Conservation (phyloP, 345 rosid species). For the Streptanthus diversifolius region DNA sequence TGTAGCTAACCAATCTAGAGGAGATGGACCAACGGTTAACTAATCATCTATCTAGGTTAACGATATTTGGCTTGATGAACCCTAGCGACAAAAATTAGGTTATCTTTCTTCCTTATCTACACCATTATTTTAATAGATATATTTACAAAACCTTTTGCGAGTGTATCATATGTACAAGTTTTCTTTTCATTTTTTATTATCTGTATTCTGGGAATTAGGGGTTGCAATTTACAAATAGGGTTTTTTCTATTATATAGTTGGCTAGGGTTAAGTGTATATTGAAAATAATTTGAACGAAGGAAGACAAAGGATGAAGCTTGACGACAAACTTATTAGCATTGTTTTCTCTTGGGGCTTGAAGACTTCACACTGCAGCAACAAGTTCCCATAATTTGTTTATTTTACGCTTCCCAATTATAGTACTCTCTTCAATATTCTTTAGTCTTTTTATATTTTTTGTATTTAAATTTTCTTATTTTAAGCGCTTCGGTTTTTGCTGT, state of each 20-base stretch:
- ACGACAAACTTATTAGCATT: conserved; percentile 30
- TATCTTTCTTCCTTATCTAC: neutral
- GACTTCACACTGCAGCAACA: conserved; percentile 35
- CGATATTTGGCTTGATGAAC: neutral
- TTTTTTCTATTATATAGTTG: conserved; percentile 11
- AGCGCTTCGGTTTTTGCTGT: conserved; percentile 14
- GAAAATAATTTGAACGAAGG: neutral
- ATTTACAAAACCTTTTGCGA: neutral
- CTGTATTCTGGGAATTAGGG: conserved; percentile 13
- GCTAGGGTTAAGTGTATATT: conserved; percentile 33
- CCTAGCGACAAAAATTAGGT: conserved; percentile 13
- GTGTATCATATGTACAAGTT: neutral
- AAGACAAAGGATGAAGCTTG: conserved; percentile 1
- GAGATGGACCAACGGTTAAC: too few species aligned
- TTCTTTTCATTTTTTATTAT: neutral
- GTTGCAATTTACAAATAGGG: conserved; percentile 19
- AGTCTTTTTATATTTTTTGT: neutral
- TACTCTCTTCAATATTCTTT: conserved; percentile 24
- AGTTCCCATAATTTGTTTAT: conserved; percentile 35
- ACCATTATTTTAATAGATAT: too few species aligned
- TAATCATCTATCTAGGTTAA: neutral
- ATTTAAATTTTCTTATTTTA: neutral
- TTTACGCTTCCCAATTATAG: conserved; percentile 34
- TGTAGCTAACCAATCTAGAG: too few species aligned
- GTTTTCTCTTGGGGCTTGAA: conserved; percentile 36